These are phyloP conservation scores for Xylariomycetidae sp. DNA, from an alignment of 2,329 filamentous ascomycete species.

Conservation along the genomic window DNA sequence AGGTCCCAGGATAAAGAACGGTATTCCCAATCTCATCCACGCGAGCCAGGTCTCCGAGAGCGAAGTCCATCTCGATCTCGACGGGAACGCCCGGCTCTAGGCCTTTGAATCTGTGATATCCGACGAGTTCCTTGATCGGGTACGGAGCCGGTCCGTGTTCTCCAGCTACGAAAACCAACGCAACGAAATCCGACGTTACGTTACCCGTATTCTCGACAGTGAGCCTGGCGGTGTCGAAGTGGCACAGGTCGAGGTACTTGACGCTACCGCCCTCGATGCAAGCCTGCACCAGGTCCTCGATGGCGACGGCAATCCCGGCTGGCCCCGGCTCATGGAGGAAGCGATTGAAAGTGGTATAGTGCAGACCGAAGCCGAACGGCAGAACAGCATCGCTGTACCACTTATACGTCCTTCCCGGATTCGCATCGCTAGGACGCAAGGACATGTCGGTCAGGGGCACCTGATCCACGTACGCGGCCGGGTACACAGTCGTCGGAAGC, in stretches of 20 bases:
- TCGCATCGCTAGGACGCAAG: slow-evolving; percentile 36
- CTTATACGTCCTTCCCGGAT: slow-evolving; percentile 44
- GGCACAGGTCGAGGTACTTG: slow-evolving; percentile 31
- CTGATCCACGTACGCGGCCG: slow-evolving; percentile 37
- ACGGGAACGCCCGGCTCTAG: slow-evolving; percentile 17
- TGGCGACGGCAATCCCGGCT: slow-evolving; percentile 17
- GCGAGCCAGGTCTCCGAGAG: slow-evolving; percentile 38
- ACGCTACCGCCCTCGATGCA: slow-evolving; percentile 21
- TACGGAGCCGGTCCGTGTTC: slow-evolving; percentile 36
- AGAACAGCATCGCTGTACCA: slow-evolving; percentile 43
- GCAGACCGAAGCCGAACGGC: slow-evolving; percentile 42
- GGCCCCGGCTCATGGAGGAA: background rate
- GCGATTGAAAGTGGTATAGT: slow-evolving; percentile 42
- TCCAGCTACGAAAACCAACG: slow-evolving; percentile 38
- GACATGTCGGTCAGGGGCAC: slow-evolving; percentile 46
- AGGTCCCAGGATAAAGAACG: slow-evolving; percentile 42
- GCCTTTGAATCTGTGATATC: slow-evolving; percentile 34
- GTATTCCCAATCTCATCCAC: slow-evolving; percentile 40
- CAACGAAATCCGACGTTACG: slow-evolving; percentile 39
- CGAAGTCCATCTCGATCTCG: slow-evolving; percentile 32
- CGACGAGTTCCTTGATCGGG: slow-evolving; percentile 40
- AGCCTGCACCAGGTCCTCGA: slow-evolving; percentile 28
- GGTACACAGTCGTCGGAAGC: slow-evolving; percentile 43
- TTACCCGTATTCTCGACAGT: slow-evolving; percentile 36
- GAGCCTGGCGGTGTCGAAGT: slow-evolving; percentile 33